Percentiles rank a stretch among this genome's conserved stretches.
Evolutionary conservation across 805 yeast genomes (phyloP).

Genomic region (Isabelozyma heimii): DNA sequence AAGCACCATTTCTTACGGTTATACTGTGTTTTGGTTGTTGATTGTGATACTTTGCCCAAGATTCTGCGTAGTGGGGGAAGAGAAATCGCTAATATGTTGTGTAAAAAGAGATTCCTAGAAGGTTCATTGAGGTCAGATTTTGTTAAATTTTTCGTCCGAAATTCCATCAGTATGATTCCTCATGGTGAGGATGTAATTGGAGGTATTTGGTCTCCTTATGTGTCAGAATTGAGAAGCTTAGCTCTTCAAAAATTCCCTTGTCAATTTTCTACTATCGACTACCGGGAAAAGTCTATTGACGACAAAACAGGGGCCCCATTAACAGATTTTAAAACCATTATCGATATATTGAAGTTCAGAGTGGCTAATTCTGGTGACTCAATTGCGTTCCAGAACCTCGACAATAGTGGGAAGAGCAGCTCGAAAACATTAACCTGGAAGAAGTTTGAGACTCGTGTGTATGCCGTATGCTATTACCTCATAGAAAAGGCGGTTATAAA

Average conservation of each 20-base stretch:
- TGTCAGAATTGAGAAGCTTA: constrained; percentile 62
- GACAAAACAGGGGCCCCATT: constrained; percentile 73
- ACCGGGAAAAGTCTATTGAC: constrained; percentile 72
- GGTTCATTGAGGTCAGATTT: constrained; percentile 79
- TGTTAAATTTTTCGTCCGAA: constrained; percentile 72
- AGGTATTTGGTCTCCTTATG: constrained; percentile 80
- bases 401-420: constrained; percentile 30
- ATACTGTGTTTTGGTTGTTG: constrained; percentile 77
- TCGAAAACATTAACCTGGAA: constrained; percentile 62
- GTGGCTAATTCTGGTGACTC: constrained; percentile 73
- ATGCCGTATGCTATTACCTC: constrained; percentile 70
- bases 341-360: constrained; percentile 78
- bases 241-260: constrained; percentile 62
- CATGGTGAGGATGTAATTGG: constrained; percentile 75
- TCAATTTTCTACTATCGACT: constrained; percentile 82
- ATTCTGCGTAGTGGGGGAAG: constrained; percentile 80
- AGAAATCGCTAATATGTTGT: constrained; percentile 89
- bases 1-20: constrained; percentile 68
- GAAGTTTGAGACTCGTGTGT: constrained; percentile 72
- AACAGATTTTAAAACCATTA: constrained; percentile 66
- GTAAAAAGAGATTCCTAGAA: constrained; percentile 69
- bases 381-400: constrained; percentile 60
- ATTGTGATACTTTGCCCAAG: constrained; percentile 79
- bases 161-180: constrained; percentile 63
- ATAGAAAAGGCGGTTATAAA: constrained; percentile 60